phyloP scores from a whole-genome alignment of 2,329 filamentous ascomycete species.

The Calonectria crousiana region DNA sequence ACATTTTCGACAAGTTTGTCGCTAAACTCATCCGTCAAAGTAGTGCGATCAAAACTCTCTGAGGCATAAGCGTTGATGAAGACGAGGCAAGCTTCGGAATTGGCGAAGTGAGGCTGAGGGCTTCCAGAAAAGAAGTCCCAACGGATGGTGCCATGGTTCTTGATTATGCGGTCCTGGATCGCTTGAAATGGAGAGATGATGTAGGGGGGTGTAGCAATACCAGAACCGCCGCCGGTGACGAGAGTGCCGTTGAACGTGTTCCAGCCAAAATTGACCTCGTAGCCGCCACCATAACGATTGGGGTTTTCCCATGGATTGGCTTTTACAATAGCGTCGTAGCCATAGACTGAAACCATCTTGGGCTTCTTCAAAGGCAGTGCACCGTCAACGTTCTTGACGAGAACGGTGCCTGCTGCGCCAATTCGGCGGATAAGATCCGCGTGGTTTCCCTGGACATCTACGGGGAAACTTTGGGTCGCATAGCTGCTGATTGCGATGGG shows the following conservation, averaged over 20 bases:
- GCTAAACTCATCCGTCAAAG: slow-evolving; percentile 78
- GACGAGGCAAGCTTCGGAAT: slow-evolving; percentile 75
- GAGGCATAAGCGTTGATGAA: slow-evolving; percentile 91
- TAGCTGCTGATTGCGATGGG: slow-evolving; percentile 70
- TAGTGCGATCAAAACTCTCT: slow-evolving; percentile 90
- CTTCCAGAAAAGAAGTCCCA: slow-evolving; percentile 74
- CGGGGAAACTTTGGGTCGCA: slow-evolving; percentile 75
- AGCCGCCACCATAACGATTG: slow-evolving; percentile 79
- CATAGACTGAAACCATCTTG: slow-evolving; percentile 82
- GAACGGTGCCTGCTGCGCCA: slow-evolving; percentile 83
- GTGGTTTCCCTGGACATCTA: slow-evolving; percentile 85
- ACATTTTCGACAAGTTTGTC: slow-evolving; percentile 87
- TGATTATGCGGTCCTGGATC: not conserved
- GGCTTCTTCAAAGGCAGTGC: slow-evolving; percentile 82
- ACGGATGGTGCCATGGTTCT: slow-evolving; percentile 48
- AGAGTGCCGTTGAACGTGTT: slow-evolving; percentile 63
- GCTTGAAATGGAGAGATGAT: slow-evolving; percentile 76
- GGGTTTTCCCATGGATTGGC: slow-evolving; percentile 68
- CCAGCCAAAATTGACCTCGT: slow-evolving; percentile 49
- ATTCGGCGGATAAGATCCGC: slow-evolving; percentile 78
- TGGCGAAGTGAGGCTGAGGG: slow-evolving; percentile 72
- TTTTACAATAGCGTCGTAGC: slow-evolving; percentile 86
- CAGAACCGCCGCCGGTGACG: slow-evolving; percentile 84
- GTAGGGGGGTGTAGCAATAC: slow-evolving; percentile 78
- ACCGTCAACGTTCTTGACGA: slow-evolving; percentile 84